These are phyloP conservation scores for Blastobotrys attinorum DNA, from an alignment of 805 yeast species.

Conservation along the genomic window DNA sequence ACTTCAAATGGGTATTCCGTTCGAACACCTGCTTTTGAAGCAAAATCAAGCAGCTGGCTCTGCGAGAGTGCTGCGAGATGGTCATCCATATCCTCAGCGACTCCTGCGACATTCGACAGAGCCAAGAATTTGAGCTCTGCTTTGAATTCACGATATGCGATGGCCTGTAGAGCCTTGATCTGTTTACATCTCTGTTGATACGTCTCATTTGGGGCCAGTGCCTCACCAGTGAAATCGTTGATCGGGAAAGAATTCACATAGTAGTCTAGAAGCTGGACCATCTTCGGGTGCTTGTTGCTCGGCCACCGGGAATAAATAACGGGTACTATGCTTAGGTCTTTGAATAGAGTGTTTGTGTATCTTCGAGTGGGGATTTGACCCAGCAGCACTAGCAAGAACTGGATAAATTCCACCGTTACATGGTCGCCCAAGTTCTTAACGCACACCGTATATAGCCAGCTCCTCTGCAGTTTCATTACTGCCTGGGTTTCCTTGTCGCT, in stretches of 20 bases:
- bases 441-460: conserved; percentile 24
- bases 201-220: conserved; percentile 15
- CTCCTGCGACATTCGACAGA: conserved; percentile 21
- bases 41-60: conserved; percentile 15
- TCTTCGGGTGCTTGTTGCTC: neutral
- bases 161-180: conserved; percentile 22
- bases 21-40: conserved; percentile 4
- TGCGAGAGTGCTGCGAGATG: conserved; percentile 15
- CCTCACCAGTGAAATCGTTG: conserved; percentile 35
- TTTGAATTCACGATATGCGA: conserved; percentile 17
- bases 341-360: conserved; percentile 28
- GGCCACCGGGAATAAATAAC: conserved; percentile 4
- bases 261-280: conserved; percentile 5
- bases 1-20: too few relatives aligned
- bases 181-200: conserved; percentile 8
- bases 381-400: conserved; percentile 25
- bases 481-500: conserved; percentile 16
- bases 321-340: conserved; percentile 23
- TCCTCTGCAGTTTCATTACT: conserved; percentile 17
- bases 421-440: too few relatives aligned
- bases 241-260: conserved; percentile 35
- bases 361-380: conserved; percentile 38
- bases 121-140: conserved; percentile 21
- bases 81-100: conserved; percentile 20
- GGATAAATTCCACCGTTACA: too few relatives aligned